phyloP scores from a whole-genome alignment of 2,329 filamentous ascomycete genomes.

The Fusarium nygamai region DNA sequence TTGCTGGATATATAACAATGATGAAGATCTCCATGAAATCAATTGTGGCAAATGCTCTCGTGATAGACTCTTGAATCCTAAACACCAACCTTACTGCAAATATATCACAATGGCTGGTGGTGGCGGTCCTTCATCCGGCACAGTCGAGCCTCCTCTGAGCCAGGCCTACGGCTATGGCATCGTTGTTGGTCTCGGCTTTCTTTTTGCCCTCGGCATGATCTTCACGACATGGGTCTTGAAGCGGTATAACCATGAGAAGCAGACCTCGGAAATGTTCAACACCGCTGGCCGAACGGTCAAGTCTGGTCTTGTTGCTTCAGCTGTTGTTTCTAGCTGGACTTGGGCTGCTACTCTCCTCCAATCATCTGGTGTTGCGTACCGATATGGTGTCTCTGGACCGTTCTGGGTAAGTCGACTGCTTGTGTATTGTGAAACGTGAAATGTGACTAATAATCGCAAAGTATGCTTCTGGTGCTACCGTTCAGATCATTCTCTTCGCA shows the following conservation, averaged over 20 bases:
- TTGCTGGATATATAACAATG: not conserved
- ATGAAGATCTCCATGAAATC: not conserved
- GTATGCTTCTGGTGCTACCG: conserved; percentile 74
- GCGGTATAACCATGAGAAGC: conserved; percentile 69
- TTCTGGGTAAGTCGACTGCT: conserved; percentile 53
- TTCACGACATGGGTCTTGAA: conserved; percentile 27
- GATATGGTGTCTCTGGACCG: conserved; percentile 73
- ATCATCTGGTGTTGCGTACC: conserved; percentile 82
- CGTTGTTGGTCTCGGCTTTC: conserved; percentile 76
- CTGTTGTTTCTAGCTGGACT: conserved; percentile 93
- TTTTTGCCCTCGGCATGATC: conserved; percentile 77
- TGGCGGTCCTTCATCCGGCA: conserved; percentile 27
- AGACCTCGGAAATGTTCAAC: conserved; percentile 93
- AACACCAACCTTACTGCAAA: not conserved
- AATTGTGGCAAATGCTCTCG: not conserved
- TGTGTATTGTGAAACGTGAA: fast-evolving
- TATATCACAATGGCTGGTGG: conserved; percentile 29
- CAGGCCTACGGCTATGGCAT: conserved; percentile 82
- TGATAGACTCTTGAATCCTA: not conserved
- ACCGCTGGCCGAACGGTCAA: conserved; percentile 90
- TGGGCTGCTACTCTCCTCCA: conserved; percentile 89
- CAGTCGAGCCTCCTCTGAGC: conserved; percentile 50
- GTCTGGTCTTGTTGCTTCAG: conserved; percentile 85
- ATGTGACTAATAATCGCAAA: not conserved
- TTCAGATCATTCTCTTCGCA: conserved; percentile 89